These are phyloP conservation scores for Arachis hypogaea DNA, from an alignment of 306 rosid species.

Conservation along the genomic window DNA sequence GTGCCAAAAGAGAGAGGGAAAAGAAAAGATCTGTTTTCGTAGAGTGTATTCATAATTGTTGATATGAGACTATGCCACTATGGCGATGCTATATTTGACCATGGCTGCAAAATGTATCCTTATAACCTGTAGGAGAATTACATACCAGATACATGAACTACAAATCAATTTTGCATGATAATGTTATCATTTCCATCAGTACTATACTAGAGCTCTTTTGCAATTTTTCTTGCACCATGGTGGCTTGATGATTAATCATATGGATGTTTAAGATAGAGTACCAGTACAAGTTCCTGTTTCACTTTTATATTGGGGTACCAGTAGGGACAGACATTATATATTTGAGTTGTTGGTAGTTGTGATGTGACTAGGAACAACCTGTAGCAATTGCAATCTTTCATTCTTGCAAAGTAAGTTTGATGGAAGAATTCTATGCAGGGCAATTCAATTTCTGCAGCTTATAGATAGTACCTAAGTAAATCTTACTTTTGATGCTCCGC, in stretches of 20 bases:
- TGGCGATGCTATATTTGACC: constrained; percentile 8
- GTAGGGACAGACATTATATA: background rate
- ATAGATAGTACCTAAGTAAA: background rate
- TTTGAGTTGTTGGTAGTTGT: background rate
- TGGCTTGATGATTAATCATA: background rate
- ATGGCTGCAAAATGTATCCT: background rate
- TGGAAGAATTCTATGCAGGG: constrained; percentile 8
- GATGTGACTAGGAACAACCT: constrained; percentile 13
- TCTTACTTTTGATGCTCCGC: background rate
- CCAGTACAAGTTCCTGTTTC: constrained; percentile 11
- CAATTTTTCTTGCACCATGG: too few relatives aligned
- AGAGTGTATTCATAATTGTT: constrained; percentile 6
- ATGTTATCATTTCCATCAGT: too few relatives aligned
- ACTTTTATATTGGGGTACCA: background rate
- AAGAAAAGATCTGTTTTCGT: background rate
- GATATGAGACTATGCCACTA: background rate
- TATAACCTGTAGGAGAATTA: too few relatives aligned
- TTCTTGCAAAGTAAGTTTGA: constrained; percentile 11
- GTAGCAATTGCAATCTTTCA: background rate
- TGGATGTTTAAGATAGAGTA: background rate
- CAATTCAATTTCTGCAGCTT: constrained; percentile 1
- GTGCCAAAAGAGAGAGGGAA: background rate
- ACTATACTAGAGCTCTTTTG: too few relatives aligned
- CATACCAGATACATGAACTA: too few relatives aligned
- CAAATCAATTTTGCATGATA: too few relatives aligned